Percentiles rank a stretch among this genome's conserved stretches.
Conservation (phyloP, 2,329 filamentous ascomycete species). For the Cercospora zeina region DNA sequence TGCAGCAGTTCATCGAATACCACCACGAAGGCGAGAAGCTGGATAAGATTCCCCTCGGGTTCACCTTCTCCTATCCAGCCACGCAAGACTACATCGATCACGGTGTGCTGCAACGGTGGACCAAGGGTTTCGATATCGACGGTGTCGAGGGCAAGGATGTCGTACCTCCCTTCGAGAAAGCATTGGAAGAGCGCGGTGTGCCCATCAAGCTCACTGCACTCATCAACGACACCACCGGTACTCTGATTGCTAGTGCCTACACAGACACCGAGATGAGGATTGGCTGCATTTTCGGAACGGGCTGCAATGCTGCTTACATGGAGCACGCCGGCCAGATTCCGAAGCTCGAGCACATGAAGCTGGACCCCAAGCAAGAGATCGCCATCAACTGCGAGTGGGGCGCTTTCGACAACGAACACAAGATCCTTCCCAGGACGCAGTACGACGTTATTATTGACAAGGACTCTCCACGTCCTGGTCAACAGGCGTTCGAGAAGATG, state of each 20-base stretch:
- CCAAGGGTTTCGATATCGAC: slow-evolving; percentile 92
- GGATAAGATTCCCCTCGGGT: slow-evolving; percentile 74
- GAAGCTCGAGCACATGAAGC: slow-evolving; percentile 88
- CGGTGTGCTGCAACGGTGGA: slow-evolving; percentile 91
- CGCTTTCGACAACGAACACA: slow-evolving; percentile 91
- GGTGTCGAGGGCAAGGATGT: slow-evolving; percentile 90
- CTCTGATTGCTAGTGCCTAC: slow-evolving; percentile 92
- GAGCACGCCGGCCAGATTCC: slow-evolving; percentile 87
- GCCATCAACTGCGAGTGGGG: slow-evolving; percentile 98
- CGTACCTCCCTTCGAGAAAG: slow-evolving; percentile 81
- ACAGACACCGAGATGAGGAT: slow-evolving; percentile 93
- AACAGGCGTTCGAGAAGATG: slow-evolving; percentile 51
- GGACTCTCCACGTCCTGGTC: slow-evolving; percentile 48
- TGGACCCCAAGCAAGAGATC: slow-evolving; percentile 72
- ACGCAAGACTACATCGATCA: slow-evolving; percentile 93
- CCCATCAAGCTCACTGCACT: slow-evolving; percentile 90
- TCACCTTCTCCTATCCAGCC: slow-evolving; percentile 94
- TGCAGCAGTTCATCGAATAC: slow-evolving; percentile 84
- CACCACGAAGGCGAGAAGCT: slow-evolving; percentile 71
- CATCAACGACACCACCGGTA: slow-evolving; percentile 98
- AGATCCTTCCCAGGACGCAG: slow-evolving; percentile 78
- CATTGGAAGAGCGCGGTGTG: slow-evolving; percentile 72
- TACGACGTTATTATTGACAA: slow-evolving; percentile 54
- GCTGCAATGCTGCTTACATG: slow-evolving; percentile 98
- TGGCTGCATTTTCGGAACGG: slow-evolving; percentile 97